These are phyloP conservation scores for Boletus speciosus DNA, from an alignment of 768 basidiomycete genomes.

Conservation along the genomic window DNA sequence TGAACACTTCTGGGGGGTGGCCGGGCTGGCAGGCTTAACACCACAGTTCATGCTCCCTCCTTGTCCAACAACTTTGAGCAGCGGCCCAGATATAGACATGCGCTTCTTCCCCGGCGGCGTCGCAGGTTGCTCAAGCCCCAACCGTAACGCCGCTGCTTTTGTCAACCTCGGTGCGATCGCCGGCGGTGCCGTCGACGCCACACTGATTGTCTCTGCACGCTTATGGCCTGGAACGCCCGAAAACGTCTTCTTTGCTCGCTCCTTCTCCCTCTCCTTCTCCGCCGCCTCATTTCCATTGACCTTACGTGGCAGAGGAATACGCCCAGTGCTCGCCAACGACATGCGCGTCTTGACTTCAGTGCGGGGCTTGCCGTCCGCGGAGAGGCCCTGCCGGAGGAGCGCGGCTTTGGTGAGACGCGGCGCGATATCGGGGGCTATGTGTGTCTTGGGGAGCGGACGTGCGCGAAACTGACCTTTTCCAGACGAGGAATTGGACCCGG, in stretches of 20 bases:
- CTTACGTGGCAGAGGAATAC: slow-evolving; percentile 28
- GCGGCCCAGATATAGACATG: slow-evolving; percentile 28
- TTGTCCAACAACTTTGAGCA: slow-evolving; percentile 6
- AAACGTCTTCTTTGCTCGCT: slow-evolving; percentile 61
- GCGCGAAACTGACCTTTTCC: slow-evolving; percentile 61
- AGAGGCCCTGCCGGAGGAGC: slow-evolving; percentile 62
- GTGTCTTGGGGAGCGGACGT: slow-evolving; percentile 61
- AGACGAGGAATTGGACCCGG: slow-evolving; percentile 34
- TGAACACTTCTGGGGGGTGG: slow-evolving; percentile 9
- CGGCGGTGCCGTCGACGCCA: slow-evolving; percentile 75
- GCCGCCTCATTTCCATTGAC: slow-evolving; percentile 34
- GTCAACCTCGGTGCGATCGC: slow-evolving; percentile 71
- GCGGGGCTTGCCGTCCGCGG: slow-evolving; percentile 35
- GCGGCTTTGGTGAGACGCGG: slow-evolving; percentile 78
- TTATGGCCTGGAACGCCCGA: slow-evolving; percentile 82
- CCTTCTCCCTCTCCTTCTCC: slow-evolving; percentile 57
- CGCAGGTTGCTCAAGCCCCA: slow-evolving; percentile 49
- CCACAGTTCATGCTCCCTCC: slow-evolving; percentile 2
- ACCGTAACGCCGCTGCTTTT: slow-evolving; percentile 65
- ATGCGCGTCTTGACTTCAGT: slow-evolving; percentile 22
- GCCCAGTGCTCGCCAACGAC: slow-evolving; percentile 34
- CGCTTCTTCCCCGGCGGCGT: slow-evolving; percentile 37
- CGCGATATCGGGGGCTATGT: slow-evolving; percentile 60
- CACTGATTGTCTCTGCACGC: slow-evolving; percentile 59
- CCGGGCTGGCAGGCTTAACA: slow-evolving; percentile 4